A percentile compares a stretch with the other conserved stretches of the same genome.
These are phyloP conservation scores for Boeremia lycopersici DNA, from an alignment of 2,329 filamentous ascomycete species.

Conservation along the genomic window DNA sequence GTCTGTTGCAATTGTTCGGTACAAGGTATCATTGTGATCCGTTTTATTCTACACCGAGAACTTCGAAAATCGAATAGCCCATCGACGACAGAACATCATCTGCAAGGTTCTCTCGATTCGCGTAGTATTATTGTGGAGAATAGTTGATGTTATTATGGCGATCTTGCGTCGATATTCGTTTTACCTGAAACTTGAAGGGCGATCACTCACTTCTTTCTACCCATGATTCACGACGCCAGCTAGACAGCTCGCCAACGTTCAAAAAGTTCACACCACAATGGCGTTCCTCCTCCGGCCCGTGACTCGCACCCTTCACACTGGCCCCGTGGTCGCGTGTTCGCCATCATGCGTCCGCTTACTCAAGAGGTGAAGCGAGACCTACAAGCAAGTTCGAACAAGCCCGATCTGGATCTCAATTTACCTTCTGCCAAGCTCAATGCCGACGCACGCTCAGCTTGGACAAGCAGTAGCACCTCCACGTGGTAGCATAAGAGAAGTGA, in stretches of 20 bases:
- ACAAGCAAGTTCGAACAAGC: conserved; percentile 27
- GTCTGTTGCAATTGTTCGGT: no score
- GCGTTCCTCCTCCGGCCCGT: conserved; percentile 5
- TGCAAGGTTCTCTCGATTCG: no score
- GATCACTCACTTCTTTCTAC: neutral
- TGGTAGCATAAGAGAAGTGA: conserved; percentile 36
- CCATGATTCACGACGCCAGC: neutral
- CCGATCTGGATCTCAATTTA: conserved; percentile 25
- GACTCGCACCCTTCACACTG: neutral
- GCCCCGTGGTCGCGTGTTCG: conserved; percentile 7
- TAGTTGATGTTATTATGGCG: neutral
- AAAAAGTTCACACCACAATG: conserved; percentile 3
- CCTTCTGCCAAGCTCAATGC: conserved; percentile 32
- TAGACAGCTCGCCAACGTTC: neutral
- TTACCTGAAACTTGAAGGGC: no score
- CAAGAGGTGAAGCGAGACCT: conserved; percentile 25
- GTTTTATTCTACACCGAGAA: no score
- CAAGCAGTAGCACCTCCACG: conserved; percentile 38
- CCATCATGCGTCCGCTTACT: conserved; percentile 5
- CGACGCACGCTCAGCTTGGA: conserved; percentile 34
- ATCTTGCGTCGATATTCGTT: no score
- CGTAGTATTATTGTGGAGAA: no score
- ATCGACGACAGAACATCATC: no score
- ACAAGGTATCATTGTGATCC: no score
- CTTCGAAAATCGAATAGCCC: no score